Conservation (phyloP, 805 yeast species). For the Yamadazyma ubonensis region DNA sequence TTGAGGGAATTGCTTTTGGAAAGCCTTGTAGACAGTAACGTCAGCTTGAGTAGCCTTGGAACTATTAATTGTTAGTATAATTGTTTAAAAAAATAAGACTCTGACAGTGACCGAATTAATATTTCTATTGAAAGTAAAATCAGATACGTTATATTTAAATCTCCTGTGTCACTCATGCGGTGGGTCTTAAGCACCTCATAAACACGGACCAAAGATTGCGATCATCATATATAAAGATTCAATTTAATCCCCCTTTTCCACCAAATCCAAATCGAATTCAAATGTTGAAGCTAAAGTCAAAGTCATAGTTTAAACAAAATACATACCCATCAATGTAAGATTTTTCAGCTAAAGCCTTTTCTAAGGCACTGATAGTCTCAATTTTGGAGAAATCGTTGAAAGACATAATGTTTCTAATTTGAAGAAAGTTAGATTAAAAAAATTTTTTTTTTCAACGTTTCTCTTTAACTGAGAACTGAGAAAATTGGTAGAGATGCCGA, state of each 20-base stretch:
- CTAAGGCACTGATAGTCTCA: conserved; percentile 61
- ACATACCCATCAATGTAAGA: conserved; percentile 96
- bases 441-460: conserved; percentile 16
- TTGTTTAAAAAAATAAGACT: not conserved
- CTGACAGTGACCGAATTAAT: not conserved
- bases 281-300: too few species aligned
- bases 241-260: too few species aligned
- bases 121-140: conserved; percentile 19
- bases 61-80: conserved; percentile 44
- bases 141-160: conserved; percentile 30
- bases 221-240: conserved; percentile 54
- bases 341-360: conserved; percentile 86
- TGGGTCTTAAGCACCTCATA: conserved; percentile 96
- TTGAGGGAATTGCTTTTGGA: conserved; percentile 87
- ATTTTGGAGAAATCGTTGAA: conserved; percentile 78
- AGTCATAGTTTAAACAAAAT: not conserved
- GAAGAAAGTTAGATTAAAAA: conserved; percentile 9
- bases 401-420: conserved; percentile 46
- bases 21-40: conserved; percentile 90
- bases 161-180: conserved; percentile 80
- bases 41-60: conserved; percentile 93
- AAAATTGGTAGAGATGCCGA: not conserved
- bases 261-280: too few species aligned
- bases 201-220: conserved; percentile 89
- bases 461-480: not conserved